Evolutionary conservation across 805 yeast species (phyloP).

Genomic region (Hanseniaspora taiwanica): DNA sequence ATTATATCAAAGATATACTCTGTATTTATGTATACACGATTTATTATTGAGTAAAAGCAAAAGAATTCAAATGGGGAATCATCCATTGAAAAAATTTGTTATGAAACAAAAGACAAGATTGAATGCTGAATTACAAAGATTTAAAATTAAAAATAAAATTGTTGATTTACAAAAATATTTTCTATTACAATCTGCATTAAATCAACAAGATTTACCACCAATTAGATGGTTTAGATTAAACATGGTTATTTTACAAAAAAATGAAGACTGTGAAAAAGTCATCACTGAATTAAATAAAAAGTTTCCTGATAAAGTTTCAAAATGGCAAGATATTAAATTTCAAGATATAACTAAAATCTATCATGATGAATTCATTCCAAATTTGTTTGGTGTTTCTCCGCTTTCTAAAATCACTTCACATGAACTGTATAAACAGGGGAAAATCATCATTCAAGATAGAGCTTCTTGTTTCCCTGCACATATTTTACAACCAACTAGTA

Average conservation of each 20-base stretch:
- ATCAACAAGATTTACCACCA: conserved; percentile 42
- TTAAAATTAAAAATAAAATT: conserved; percentile 62
- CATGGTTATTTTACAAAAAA: conserved; percentile 34
- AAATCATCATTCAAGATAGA: conserved; percentile 83
- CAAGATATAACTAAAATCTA: conserved; percentile 43
- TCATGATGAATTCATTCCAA: conserved; percentile 59
- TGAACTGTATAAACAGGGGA: conserved; percentile 60
- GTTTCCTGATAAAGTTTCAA: conserved; percentile 32
- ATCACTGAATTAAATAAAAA: conserved; percentile 17
- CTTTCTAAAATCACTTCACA: conserved; percentile 53
- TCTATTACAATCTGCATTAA: conserved; percentile 11
- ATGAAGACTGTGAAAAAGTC: conserved; percentile 17
- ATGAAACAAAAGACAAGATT: conserved; percentile 68
- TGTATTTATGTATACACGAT: conserved; percentile 64
- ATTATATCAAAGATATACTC: conserved; percentile 26
- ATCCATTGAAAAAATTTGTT: conserved; percentile 70
- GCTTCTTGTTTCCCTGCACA: conserved; percentile 95
- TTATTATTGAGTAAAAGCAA: conserved; percentile 61
- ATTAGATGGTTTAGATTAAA: conserved; percentile 74
- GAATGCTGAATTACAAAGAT: conserved; percentile 66
- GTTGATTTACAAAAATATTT: conserved; percentile 12
- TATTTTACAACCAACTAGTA: conserved; percentile 51
- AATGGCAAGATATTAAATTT: conserved; percentile 27
- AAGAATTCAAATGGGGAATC: conserved; percentile 80
- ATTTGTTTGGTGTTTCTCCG: conserved; percentile 75